Conservation (phyloP, 352 stramenopile genomes). For the Phytophthora palmivora region DNA sequence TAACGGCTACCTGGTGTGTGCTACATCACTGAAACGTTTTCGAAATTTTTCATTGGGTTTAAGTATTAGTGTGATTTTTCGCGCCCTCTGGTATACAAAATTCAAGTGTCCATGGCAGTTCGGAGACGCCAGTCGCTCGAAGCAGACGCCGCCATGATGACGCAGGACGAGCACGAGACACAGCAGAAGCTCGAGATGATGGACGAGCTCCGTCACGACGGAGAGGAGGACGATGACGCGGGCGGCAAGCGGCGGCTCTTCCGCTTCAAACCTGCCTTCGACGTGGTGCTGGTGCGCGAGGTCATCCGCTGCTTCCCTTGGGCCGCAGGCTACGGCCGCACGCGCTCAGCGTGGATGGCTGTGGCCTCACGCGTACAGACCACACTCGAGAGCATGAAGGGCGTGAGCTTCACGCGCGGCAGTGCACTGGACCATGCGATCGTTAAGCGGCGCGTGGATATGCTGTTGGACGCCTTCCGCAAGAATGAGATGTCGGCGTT, state of each 20-base stretch:
- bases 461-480: slow-evolving; percentile 46
- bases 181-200: slow-evolving; percentile 28
- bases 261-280: slow-evolving; percentile 47
- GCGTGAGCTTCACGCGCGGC: slow-evolving; percentile 27
- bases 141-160: slow-evolving; percentile 27
- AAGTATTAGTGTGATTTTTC: slow-evolving; percentile 29
- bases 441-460: slow-evolving; percentile 49
- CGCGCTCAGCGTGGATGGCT: slow-evolving; percentile 45
- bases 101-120: slow-evolving; percentile 20
- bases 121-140: slow-evolving; percentile 31
- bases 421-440: slow-evolving; percentile 43
- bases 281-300: slow-evolving; percentile 48
- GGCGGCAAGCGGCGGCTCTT: slow-evolving; percentile 45
- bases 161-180: slow-evolving; percentile 27
- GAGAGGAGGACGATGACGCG: slow-evolving; percentile 32
- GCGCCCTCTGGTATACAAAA: slow-evolving; percentile 18
- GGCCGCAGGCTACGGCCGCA: slow-evolving; percentile 50
- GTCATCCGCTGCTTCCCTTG: slow-evolving; percentile 52
- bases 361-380: slow-evolving; percentile 41
- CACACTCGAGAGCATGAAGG: slow-evolving; percentile 32
- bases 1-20: slow-evolving; percentile 1
- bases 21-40: slow-evolving; percentile 17
- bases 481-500: slow-evolving; percentile 46
- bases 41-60: slow-evolving; percentile 25
- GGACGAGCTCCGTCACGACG: slow-evolving; percentile 34